Percentiles rank a stretch among this genome's conserved stretches.
Evolutionary conservation across 2,329 filamentous ascomycete genomes (phyloP).

Genomic region (Sarocladium brachiariae): DNA sequence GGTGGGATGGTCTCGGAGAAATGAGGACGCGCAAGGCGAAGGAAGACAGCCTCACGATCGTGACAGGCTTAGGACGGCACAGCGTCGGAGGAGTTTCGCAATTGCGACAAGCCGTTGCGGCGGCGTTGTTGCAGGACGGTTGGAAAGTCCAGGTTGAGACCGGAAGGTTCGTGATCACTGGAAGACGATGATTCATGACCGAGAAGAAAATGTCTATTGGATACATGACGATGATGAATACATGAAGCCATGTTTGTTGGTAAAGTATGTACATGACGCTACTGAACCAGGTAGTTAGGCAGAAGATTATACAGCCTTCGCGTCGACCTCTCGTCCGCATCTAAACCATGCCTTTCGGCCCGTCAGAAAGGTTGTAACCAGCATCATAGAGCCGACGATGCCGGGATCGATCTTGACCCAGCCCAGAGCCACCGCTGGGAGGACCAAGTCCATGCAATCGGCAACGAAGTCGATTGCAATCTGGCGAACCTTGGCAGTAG

Average conservation of each 20-base stretch:
- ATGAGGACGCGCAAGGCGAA: slow-evolving; percentile 43
- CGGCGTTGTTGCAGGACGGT: slow-evolving; percentile 66
- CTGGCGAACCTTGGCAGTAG: slow-evolving; percentile 18
- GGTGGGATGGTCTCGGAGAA: slow-evolving; percentile 73
- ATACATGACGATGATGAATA: background rate
- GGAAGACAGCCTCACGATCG: slow-evolving; percentile 57
- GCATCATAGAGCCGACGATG: slow-evolving; percentile 50
- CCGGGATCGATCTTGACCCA: slow-evolving; percentile 49
- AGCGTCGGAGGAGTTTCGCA: slow-evolving; percentile 68
- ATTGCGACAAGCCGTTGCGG: slow-evolving; percentile 73
- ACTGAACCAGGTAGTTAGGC: too few species aligned
- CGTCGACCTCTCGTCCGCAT: slow-evolving; percentile 25
- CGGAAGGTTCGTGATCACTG: slow-evolving; percentile 65
- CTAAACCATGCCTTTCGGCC: slow-evolving; percentile 55
- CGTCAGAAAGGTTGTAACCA: slow-evolving; percentile 56
- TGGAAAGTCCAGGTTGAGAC: slow-evolving; percentile 74
- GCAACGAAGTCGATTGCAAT: slow-evolving; percentile 44
- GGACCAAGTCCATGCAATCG: slow-evolving; percentile 54
- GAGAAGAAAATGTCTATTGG: background rate
- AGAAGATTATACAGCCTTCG: background rate
- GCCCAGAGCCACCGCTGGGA: slow-evolving; percentile 54
- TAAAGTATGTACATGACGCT: background rate
- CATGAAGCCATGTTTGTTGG: background rate
- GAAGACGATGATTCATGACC: slow-evolving; percentile 38
- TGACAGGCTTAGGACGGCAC: slow-evolving; percentile 77